Percentiles rank a stretch among this genome's conserved stretches.
Conservation (phyloP, 345 rosid genomes). For the Citrus sp. region DNA sequence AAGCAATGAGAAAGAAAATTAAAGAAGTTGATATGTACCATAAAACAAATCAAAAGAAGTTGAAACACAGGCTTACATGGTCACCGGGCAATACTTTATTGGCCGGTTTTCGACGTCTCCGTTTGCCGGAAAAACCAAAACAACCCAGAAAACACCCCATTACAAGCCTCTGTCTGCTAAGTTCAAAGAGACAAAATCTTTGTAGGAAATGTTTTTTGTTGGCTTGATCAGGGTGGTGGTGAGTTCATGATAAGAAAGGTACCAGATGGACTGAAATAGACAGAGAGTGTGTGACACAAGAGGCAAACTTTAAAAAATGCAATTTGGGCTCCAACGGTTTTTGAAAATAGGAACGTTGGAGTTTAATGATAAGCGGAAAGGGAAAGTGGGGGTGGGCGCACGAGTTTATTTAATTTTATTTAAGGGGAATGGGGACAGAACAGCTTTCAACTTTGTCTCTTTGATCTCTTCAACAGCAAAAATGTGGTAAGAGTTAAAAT, state of each 20-base stretch:
- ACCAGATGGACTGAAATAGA: not conserved
- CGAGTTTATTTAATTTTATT: constrained; percentile 1
- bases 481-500: too few species aligned
- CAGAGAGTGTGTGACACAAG: not conserved
- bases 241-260: not conserved
- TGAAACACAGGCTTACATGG: constrained; percentile 36
- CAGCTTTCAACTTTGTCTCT: constrained; percentile 18
- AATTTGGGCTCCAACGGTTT: constrained; percentile 47
- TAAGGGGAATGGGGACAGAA: not conserved
- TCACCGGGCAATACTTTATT: constrained; percentile 45
- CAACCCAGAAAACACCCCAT: constrained; percentile 93
- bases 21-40: not conserved
- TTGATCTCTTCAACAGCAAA: not conserved
- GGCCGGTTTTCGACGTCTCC: constrained; percentile 46
- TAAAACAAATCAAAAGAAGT: not conserved
- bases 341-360: constrained; percentile 78
- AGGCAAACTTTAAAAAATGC: not conserved
- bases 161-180: constrained; percentile 14
- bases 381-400: constrained; percentile 30
- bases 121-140: constrained; percentile 67
- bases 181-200: not conserved
- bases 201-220: not conserved
- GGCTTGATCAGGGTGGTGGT: not conserved
- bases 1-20: not conserved
- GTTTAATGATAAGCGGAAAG: constrained; percentile 28